Evolutionary conservation across 345 rosid species (phyloP), one percentile per base, ranked within the genome.

Genomic region (Atalantia buxifolia): DNA sequence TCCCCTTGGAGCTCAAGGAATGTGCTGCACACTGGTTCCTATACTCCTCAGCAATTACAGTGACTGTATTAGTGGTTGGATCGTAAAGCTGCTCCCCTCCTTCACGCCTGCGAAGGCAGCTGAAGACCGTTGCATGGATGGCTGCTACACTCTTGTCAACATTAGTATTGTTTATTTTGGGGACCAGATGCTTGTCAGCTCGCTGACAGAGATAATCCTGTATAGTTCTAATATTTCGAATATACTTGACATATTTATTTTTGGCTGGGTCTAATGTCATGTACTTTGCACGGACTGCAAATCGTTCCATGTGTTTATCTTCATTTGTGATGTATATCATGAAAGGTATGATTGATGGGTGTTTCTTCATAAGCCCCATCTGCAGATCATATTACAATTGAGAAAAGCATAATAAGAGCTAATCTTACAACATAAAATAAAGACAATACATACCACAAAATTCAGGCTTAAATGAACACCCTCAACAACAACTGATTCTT

Each of bases 361-460:
- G 99, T 79, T 94, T 92, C 84, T 93, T 97, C 98, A 94, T 97
- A 73, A 97, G 93, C 66, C 99, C 99, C 99, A 97, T 94, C 99
- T 96, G 85, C 75, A 84, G 45, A 69, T 5, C 38, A 85, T 30
- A 67, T 13, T 28, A 69, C 25, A 55, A 65, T 71, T 35, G 31
- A 66, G 53, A 72, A 25, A 33, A n/a, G 19, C 73, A 76, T 18
- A 66, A 25, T 68, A 75, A 73, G 62, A 66, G 55, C 59, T 19
- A 65, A 74, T 76, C 56, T 56, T 16, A 33, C 64, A 78, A 80
- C 40, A 30, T 60, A 56, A 28, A 79, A 36, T 7, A n/a, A 38
- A 35, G 61, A 56, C 66, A 75, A 33, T 56, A 74, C 89, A 88
- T 83, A 96, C 99, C 88, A 97, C 98, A 89, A 97, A 97, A 89